These are phyloP conservation scores for Cercospora nicotianae DNA, from an alignment of 2,329 filamentous ascomycete species.

Conservation along the genomic window DNA sequence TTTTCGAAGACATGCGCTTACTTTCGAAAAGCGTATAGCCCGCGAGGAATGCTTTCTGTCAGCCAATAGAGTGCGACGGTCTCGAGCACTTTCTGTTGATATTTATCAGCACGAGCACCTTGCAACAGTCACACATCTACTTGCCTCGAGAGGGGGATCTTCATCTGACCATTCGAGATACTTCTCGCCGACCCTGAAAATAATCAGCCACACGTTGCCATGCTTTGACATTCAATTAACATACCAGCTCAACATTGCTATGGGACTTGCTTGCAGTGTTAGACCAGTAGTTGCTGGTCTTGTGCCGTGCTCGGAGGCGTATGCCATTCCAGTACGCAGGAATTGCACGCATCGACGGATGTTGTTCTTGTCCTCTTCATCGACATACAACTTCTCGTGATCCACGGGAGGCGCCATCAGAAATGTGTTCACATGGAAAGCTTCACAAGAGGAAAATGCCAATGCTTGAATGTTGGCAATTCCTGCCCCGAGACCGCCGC, in stretches of 20 bases:
- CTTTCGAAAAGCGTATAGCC: not conserved
- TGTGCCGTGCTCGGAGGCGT: not conserved
- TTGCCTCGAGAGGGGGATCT: not conserved
- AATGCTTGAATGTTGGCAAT: constrained; percentile 42
- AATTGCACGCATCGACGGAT: not conserved
- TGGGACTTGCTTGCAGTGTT: not conserved
- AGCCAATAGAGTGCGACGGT: not conserved
- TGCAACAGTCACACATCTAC: not conserved
- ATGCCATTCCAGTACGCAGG: not conserved
- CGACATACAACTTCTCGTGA: not conserved
- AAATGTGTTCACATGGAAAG: not conserved
- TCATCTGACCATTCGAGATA: not conserved
- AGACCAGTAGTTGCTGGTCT: not conserved
- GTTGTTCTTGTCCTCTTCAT: not conserved
- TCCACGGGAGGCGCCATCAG: not conserved
- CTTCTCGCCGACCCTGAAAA: not conserved
- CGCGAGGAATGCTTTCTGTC: not conserved
- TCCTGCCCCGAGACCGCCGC: constrained; percentile 54
- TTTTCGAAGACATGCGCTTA: not conserved
- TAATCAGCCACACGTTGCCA: not conserved
- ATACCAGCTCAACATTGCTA: not conserved
- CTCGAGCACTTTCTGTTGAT: not conserved
- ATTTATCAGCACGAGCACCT: not conserved
- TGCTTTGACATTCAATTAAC: not conserved
- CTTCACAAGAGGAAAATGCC: not conserved